phyloP scores from a whole-genome alignment of 768 basidiomycete species.

The Pisolithus orientalis region DNA sequence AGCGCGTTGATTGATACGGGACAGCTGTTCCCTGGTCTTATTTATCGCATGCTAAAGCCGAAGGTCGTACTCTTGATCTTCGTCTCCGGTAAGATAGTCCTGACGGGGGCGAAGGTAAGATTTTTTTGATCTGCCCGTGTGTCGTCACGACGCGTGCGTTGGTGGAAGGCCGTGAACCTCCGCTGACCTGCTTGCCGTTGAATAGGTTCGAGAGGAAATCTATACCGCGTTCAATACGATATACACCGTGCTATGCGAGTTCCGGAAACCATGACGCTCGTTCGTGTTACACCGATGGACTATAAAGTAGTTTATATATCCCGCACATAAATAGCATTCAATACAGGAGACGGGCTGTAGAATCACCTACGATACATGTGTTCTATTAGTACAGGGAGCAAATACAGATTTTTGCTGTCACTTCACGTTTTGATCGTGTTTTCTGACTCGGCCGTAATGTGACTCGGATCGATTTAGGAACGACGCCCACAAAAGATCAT shows the following conservation, averaged over 20 bases:
- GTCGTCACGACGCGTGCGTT: conserved; percentile 35
- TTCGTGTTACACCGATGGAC: neutral
- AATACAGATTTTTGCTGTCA: neutral
- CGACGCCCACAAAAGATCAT: no score
- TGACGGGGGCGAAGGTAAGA: conserved; percentile 96
- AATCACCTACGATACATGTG: neutral
- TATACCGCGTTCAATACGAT: conserved; percentile 99
- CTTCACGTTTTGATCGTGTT: neutral
- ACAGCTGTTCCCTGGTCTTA: conserved; percentile 96
- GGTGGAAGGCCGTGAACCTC: conserved; percentile 42
- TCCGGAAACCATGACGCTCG: conserved; percentile 67
- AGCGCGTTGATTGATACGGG: neutral
- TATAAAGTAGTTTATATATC: neutral
- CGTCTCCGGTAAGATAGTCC: conserved; percentile 97
- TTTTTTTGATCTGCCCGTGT: conserved; percentile 17
- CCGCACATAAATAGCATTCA: neutral
- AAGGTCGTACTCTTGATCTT: conserved; percentile 98
- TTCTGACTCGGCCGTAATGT: no score
- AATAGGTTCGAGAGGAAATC: conserved; percentile 95
- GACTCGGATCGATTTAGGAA: no score
- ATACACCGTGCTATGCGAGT: conserved; percentile 95
- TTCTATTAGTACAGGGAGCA: neutral
- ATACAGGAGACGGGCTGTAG: neutral
- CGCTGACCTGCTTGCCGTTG: conserved; percentile 39
- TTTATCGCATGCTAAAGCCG: conserved; percentile 99